A percentile compares a stretch with the other conserved stretches of the same genome.
These are phyloP conservation scores for Selenicereus undatus DNA, from an alignment of 148 eudicot genomes.

Conservation along the genomic window DNA sequence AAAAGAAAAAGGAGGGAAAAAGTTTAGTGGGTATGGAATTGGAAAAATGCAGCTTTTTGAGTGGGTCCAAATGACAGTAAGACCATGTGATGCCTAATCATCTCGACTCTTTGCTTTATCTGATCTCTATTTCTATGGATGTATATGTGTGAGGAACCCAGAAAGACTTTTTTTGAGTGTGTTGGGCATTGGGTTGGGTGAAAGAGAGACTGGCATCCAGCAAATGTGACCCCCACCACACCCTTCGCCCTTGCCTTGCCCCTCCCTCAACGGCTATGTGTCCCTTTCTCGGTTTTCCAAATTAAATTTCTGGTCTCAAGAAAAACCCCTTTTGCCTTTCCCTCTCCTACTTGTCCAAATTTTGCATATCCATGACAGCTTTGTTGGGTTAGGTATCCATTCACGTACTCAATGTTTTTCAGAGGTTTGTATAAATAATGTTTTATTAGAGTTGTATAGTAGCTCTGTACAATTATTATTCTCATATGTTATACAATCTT, in stretches of 20 bases:
- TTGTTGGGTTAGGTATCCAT: background rate
- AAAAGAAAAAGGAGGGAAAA: background rate
- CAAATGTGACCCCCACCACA: constrained; percentile 7
- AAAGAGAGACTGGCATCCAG: background rate
- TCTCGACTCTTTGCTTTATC: background rate
- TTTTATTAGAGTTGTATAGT: too few relatives aligned
- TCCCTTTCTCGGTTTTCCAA: background rate
- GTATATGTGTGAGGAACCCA: too few relatives aligned
- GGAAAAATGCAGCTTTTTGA: background rate
- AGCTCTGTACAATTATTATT: too few relatives aligned
- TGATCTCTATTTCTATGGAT: background rate
- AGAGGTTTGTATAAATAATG: too few relatives aligned
- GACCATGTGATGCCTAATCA: constrained; percentile 40
- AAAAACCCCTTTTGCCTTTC: background rate
- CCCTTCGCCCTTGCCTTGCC: background rate
- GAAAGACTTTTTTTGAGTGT: background rate
- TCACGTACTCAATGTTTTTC: too few relatives aligned
- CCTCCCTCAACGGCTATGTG: constrained; percentile 29
- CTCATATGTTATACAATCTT: too few relatives aligned
- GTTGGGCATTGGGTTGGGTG: background rate
- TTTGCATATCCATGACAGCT: background rate
- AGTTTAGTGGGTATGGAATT: background rate
- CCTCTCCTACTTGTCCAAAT: background rate
- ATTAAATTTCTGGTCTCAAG: background rate
- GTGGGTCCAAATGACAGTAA: constrained; percentile 33